phyloP scores from a whole-genome alignment of 176 grass and related monocot species.

The Avena sativa region DNA sequence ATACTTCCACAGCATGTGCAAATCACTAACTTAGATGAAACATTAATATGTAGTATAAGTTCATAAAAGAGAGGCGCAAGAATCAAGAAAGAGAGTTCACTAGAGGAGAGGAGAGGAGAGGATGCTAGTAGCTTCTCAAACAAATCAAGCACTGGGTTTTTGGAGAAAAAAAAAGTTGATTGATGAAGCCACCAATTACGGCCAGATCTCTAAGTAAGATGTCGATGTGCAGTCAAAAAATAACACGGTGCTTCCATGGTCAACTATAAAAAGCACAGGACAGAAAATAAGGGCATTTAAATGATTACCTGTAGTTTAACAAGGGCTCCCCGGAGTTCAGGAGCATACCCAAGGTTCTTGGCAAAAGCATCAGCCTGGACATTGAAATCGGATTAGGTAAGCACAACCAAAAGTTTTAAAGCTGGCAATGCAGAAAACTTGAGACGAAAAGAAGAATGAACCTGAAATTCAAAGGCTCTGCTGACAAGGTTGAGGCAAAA shows the following conservation, averaged over 20 bases:
- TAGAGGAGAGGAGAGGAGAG: slow-evolving; percentile 4
- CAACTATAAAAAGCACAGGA: neutral
- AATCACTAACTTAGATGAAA: neutral
- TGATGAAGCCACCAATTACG: neutral
- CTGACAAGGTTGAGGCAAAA: slow-evolving; percentile 97
- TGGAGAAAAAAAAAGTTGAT: neutral
- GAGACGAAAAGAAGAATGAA: slow-evolving; percentile 50
- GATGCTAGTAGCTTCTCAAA: neutral
- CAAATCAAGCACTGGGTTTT: slow-evolving; percentile 1
- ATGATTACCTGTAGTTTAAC: slow-evolving; percentile 86
- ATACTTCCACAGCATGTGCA: neutral
- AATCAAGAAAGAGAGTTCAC: neutral
- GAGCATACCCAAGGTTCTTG: slow-evolving; percentile 89
- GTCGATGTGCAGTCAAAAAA: neutral
- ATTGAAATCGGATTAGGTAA: slow-evolving; percentile 38
- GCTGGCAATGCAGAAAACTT: slow-evolving; percentile 27
- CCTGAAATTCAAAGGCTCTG: slow-evolving; percentile 98
- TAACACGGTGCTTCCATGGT: neutral
- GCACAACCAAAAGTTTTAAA: slow-evolving; percentile 35
- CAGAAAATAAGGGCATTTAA: slow-evolving; percentile 10
- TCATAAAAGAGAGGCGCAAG: neutral
- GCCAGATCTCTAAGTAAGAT: slow-evolving; percentile 5
- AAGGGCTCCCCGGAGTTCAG: slow-evolving; percentile 71
- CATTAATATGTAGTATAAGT: neutral
- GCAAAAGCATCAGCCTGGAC: slow-evolving; percentile 95